Conservation (phyloP, 441 rosid genomes). For the Euphorbia schlechtendalii region DNA sequence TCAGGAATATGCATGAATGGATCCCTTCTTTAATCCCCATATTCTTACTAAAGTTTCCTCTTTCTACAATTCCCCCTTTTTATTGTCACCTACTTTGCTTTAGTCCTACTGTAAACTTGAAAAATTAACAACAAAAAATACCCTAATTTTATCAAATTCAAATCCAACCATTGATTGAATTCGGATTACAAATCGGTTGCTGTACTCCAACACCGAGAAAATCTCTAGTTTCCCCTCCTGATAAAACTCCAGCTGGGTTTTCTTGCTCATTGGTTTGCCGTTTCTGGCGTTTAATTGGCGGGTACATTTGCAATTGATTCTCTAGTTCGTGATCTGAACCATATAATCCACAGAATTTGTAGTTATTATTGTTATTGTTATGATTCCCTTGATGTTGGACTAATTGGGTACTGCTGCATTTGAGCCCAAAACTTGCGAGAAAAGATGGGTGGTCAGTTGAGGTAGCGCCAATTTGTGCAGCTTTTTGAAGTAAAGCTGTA, state of each 20-base stretch:
- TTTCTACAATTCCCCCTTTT: constrained; percentile 8
- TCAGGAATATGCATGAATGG: constrained; percentile 60
- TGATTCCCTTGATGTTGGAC: constrained; percentile 35
- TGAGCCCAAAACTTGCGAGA: constrained; percentile 43
- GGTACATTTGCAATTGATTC: constrained; percentile 32
- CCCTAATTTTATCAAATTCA: constrained; percentile 28
- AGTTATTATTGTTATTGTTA: too few relatives aligned
- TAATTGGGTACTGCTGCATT: constrained; percentile 27
- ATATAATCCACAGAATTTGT: constrained; percentile 44
- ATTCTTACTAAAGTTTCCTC: constrained; percentile 26
- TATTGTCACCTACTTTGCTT: constrained; percentile 22
- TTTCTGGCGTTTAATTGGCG: constrained; percentile 46
- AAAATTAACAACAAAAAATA: neutral
- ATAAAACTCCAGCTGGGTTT: too few relatives aligned
- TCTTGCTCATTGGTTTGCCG: constrained; percentile 32
- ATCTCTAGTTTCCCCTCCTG: constrained; percentile 78
- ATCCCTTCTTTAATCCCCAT: constrained; percentile 25
- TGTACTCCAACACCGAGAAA: constrained; percentile 82
- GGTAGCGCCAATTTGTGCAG: constrained; percentile 71
- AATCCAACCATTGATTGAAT: constrained; percentile 81
- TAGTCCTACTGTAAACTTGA: constrained; percentile 11
- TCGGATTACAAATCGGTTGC: constrained; percentile 46
- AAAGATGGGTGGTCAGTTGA: constrained; percentile 46
- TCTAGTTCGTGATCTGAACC: constrained; percentile 33
- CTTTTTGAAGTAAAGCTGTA: constrained; percentile 84